Base-by-base conservation (phyloP, 2,329 filamentous ascomycete species). In the Aspergillus japonicus region DNA sequence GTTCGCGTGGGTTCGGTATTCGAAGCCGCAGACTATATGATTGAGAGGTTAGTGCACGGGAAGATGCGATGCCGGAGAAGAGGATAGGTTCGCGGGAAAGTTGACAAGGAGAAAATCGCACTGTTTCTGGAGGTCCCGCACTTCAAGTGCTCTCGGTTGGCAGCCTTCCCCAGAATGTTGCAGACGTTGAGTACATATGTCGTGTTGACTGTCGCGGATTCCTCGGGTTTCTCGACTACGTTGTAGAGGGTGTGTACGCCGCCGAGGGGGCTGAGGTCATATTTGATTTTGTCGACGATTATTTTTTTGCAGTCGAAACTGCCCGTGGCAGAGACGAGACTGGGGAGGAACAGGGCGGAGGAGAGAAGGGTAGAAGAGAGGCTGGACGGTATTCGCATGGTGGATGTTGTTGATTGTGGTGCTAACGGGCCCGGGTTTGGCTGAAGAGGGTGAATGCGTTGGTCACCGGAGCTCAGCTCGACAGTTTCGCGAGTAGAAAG, bases 21-120 rank as follows among this genome's bases (percentile, higher is more conserved):
- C 81, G 68, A 96, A 89, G 10, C 84, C 91, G 77, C 93, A 96
- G 47, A 94, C 91, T 91, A 39, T 1, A 11, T 62, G 11, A 50
- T 1, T 16, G 5, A 26, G 26, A 11, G 19, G n/a, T 56, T 33
- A 47, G 19, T 51, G 39, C 6, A n/a, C 33, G n/a, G 21, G 4
- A 5, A n/a, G 16, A 26, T 29, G 39, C n/a, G n/a, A n/a, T 5
- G 39, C 39, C 5, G 19, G 12, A 42, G 5, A 11, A 42, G 14
- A n/a, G 16, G 14, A 14, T 14, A n/a, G 16, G 4, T 12, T 42
- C n/a, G 35, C 21, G 24, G n/a, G 23, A 21, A 2, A 12, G 19
- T n/a, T 23, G 21, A 39, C 12, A 12, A 31, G 39, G 24, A 10
- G 23, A 24, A 5, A 24, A 19, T 67, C 72, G 53, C 72, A 77